These are phyloP conservation scores for Hypoxylon sp. DNA, from an alignment of 2,329 filamentous ascomycete genomes.

Conservation along the genomic window DNA sequence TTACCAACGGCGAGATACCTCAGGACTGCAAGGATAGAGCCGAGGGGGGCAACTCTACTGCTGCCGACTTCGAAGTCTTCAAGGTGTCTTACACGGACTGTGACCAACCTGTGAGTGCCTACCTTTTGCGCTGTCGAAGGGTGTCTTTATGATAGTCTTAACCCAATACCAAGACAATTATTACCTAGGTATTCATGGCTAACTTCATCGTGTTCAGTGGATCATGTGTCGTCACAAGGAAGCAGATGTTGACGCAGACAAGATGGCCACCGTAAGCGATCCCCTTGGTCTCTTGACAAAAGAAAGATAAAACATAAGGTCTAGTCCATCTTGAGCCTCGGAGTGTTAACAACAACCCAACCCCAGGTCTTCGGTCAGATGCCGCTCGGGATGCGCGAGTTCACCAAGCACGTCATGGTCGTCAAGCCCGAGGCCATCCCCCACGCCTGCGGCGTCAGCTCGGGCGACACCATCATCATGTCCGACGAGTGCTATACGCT, in stretches of 20 bases:
- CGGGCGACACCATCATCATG: neutral
- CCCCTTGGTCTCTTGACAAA: neutral
- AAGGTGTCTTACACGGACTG: conserved; percentile 12
- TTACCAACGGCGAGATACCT: neutral
- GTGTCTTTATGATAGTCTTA: neutral
- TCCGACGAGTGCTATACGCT: neutral
- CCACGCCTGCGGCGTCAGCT: neutral
- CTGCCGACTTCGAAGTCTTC: conserved; percentile 12
- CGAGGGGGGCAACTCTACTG: neutral
- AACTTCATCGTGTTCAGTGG: neutral
- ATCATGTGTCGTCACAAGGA: conserved; percentile 12
- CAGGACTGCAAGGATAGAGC: conserved; percentile 5
- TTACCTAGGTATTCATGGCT: neutral
- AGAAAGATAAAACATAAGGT: neutral
- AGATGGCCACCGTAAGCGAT: conserved; percentile 2
- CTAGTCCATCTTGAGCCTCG: neutral
- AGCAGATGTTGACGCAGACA: neutral
- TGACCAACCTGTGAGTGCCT: neutral
- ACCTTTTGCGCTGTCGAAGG: neutral
- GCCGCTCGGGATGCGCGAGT: conserved; percentile 21
- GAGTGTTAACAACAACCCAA: neutral
- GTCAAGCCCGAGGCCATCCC: neutral
- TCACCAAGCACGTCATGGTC: conserved; percentile 12
- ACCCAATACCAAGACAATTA: no score
- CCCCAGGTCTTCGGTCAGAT: conserved; percentile 15